Conservation (phyloP, 2,329 filamentous ascomycete species). For the Epichloe brachyelytri region DNA sequence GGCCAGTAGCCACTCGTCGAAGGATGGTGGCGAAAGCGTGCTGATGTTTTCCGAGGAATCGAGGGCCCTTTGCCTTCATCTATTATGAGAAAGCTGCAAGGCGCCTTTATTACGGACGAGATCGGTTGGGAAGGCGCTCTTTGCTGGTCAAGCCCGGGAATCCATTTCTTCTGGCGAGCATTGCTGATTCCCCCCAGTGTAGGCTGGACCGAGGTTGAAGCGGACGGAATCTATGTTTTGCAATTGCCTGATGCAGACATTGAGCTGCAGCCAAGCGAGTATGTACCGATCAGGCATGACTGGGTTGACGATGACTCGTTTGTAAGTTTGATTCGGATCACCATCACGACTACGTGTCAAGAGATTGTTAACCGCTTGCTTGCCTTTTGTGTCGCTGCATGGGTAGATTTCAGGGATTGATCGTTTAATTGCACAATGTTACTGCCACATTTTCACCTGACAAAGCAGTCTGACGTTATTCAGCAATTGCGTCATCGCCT, state of each 20-base stretch:
- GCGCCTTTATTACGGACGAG: slow-evolving; percentile 69
- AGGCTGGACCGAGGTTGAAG: slow-evolving; percentile 69
- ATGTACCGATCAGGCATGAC: slow-evolving; percentile 13
- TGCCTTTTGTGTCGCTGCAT: slow-evolving; percentile 15
- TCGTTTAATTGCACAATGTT: slow-evolving; percentile 37
- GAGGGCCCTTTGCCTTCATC: slow-evolving; percentile 79
- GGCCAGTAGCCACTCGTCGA: slow-evolving; percentile 18
- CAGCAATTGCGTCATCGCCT: slow-evolving; percentile 40
- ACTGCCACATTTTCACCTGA: slow-evolving; percentile 13
- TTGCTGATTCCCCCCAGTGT: slow-evolving; percentile 39
- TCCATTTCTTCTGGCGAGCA: slow-evolving; percentile 54
- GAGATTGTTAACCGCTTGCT: slow-evolving; percentile 20
- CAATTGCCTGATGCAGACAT: slow-evolving; percentile 28
- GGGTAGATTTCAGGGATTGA: slow-evolving; percentile 39
- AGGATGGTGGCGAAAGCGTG: slow-evolving; percentile 19
- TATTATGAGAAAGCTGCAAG: slow-evolving; percentile 55
- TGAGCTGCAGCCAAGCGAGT: slow-evolving; percentile 1
- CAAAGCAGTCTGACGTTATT: slow-evolving; percentile 34
- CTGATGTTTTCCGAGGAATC: slow-evolving; percentile 45
- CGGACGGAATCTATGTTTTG: slow-evolving; percentile 66
- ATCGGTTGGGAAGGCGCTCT: slow-evolving; percentile 78
- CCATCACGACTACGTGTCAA: not conserved
- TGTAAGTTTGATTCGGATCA: slow-evolving; percentile 26
- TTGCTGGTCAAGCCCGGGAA: slow-evolving; percentile 47
- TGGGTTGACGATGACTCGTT: slow-evolving; percentile 25